Conservation (phyloP, 129 eudicot genomes). For the Chrysanthemum makinoi region DNA sequence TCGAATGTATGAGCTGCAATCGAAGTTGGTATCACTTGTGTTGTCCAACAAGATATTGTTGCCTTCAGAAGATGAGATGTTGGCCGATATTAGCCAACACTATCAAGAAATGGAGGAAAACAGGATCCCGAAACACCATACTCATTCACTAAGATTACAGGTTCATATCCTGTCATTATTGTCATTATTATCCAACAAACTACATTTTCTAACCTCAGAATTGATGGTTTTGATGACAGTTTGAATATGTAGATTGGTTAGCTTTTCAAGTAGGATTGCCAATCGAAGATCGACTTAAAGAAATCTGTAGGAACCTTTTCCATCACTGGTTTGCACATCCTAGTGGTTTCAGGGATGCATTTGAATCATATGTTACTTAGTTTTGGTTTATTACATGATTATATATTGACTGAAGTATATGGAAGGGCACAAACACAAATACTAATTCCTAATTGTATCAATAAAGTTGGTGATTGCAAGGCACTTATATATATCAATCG, state of each 20-base stretch:
- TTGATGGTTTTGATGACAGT: conserved; percentile 28
- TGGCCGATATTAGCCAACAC: conserved; percentile 36
- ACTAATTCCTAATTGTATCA: too few relatives aligned
- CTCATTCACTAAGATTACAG: conserved; percentile 40
- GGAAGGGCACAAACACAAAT: neutral
- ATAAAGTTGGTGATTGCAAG: too few relatives aligned
- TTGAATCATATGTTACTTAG: neutral
- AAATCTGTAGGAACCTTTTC: neutral
- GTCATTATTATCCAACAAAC: neutral
- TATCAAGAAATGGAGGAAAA: conserved; percentile 41
- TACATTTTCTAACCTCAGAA: conserved; percentile 1
- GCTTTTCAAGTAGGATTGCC: conserved; percentile 43
- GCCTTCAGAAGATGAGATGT: conserved; percentile 53
- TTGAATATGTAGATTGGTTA: conserved; percentile 55
- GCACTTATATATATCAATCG: too few relatives aligned
- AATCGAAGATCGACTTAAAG: conserved; percentile 34
- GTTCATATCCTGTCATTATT: neutral
- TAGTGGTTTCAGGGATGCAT: conserved; percentile 8
- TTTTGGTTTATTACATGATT: neutral
- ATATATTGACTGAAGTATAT: neutral
- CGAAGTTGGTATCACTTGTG: conserved; percentile 51
- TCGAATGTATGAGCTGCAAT: conserved; percentile 51
- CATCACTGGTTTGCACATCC: neutral
- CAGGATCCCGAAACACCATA: conserved; percentile 37
- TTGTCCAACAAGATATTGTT: conserved; percentile 44